These are phyloP conservation scores for Platanthera zijinensis DNA, from an alignment of 106 monocot genomes.

Conservation along the genomic window DNA sequence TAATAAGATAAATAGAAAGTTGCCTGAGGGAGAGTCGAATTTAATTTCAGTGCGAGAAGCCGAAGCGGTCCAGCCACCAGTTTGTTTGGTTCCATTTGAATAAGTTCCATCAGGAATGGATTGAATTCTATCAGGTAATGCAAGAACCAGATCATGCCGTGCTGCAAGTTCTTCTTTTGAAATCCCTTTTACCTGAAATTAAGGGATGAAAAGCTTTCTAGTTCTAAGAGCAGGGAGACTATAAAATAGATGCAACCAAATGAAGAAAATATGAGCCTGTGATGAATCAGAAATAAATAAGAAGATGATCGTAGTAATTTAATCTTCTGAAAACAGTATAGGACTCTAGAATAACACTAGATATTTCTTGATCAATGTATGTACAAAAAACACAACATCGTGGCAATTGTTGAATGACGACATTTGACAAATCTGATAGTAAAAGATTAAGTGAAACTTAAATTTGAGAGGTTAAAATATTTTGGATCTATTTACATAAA, in stretches of 20 bases:
- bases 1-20: not conserved
- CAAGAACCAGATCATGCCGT: slow-evolving; percentile 71
- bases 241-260: not conserved
- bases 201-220: not conserved
- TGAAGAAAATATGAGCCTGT: not conserved
- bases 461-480: no score
- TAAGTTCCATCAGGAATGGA: slow-evolving; percentile 81
- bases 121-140: slow-evolving; percentile 84
- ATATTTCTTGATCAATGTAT: not conserved
- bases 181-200: slow-evolving; percentile 75
- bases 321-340: not conserved
- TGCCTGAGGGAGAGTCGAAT: slow-evolving; percentile 55
- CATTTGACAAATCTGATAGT: no score
- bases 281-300: not conserved
- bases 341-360: not conserved
- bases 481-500: no score
- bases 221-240: not conserved
- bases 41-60: slow-evolving; percentile 75
- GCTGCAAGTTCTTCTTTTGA: slow-evolving; percentile 76
- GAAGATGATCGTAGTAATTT: not conserved
- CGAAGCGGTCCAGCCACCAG: slow-evolving; percentile 69
- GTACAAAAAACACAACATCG: no score
- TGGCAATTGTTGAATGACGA: no score
- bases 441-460: no score
- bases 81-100: slow-evolving; percentile 49